Percentiles rank a stretch among this genome's conserved stretches.
phyloP scores from a whole-genome alignment of 441 rosid species.

The Pelargonium citronellum region DNA sequence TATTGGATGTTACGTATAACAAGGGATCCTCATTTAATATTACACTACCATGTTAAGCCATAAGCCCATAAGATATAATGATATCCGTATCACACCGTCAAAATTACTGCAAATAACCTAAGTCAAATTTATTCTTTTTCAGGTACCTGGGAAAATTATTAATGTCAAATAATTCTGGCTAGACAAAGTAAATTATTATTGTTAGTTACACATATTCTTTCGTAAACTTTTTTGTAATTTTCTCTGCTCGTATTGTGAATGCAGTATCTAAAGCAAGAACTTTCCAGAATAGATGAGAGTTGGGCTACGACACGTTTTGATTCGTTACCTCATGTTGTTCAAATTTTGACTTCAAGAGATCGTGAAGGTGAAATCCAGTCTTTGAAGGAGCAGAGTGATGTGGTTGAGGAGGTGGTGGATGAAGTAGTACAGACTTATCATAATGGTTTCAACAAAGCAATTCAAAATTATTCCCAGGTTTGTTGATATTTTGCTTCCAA shows the following conservation, averaged over 20 bases:
- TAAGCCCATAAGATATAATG: no score
- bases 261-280: conserved; percentile 85
- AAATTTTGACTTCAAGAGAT: conserved; percentile 86
- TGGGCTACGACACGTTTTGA: conserved; percentile 94
- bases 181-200: neutral
- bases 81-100: neutral
- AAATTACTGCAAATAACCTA: conserved; percentile 2
- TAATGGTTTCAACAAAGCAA: conserved; percentile 93
- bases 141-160: neutral
- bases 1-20: no score
- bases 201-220: neutral
- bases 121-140: neutral
- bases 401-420: conserved; percentile 96
- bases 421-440: conserved; percentile 98
- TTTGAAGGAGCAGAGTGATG: conserved; percentile 85
- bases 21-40: no score
- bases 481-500: neutral
- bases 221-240: conserved; percentile 16
- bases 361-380: conserved; percentile 71
- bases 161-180: neutral
- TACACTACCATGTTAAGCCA: no score
- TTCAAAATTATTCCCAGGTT: conserved; percentile 99
- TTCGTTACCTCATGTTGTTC: conserved; percentile 97
- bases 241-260: conserved; percentile 27
- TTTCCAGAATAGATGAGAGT: conserved; percentile 67